Evolutionary conservation across 192 early-diverging fungal species (phyloP).

Genomic region (Coemansia sp.): DNA sequence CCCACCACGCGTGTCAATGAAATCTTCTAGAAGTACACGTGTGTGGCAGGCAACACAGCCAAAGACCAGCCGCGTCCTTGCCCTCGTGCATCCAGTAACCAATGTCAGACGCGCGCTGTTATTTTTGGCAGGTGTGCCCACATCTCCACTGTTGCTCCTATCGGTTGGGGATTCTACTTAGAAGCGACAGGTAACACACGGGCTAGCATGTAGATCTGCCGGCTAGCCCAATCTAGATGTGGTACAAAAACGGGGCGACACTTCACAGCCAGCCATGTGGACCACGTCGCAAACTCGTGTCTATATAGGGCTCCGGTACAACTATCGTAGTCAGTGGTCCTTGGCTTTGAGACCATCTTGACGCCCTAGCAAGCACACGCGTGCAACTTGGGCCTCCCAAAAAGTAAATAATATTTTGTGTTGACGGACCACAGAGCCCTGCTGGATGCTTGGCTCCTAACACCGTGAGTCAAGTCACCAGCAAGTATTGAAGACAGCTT

Average conservation of each 20-base stretch:
- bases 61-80: neutral
- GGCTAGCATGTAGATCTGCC: neutral
- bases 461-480: no score
- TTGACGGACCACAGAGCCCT: no score
- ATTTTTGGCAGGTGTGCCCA: neutral
- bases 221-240: neutral
- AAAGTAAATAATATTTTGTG: neutral
- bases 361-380: neutral
- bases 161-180: slow-evolving; percentile 1
- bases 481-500: no score
- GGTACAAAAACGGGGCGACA: neutral
- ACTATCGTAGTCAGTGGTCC: no score
- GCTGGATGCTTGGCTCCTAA: no score
- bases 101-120: neutral
- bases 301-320: neutral
- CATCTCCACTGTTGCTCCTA: neutral
- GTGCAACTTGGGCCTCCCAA: neutral
- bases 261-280: slow-evolving; percentile 1
- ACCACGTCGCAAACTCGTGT: neutral
- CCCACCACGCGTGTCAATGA: neutral
- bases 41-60: neutral
- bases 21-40: slow-evolving; percentile 4
- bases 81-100: slow-evolving; percentile 5
- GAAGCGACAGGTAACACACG: neutral
- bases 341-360: no score